Base-by-base conservation (phyloP, 495 filamentous ascomycete genomes). In the Hypoxylon cercidicola region DNA sequence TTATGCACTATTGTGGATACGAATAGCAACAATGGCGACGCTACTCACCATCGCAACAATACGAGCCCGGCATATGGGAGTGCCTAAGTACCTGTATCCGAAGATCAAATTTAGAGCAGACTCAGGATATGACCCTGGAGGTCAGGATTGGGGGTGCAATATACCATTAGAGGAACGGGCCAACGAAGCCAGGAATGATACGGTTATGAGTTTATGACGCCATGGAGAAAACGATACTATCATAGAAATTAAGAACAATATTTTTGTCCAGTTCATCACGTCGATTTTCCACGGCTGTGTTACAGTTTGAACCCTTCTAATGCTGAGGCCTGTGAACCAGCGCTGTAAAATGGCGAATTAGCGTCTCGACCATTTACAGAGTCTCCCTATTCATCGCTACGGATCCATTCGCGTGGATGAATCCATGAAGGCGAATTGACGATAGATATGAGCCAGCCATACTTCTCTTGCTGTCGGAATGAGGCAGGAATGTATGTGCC, bases 41-140 rank as follows among this genome's bases (percentile, higher is more conserved):
- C 37, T 13, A 37, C 3, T 11, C 39, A n/a, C 15, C 49, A 34
- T 1, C 40, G 20, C 4, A 34, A 28, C 13, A 37, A 18, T 20
- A 16, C 15, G 9, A 43, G 4, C 13, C 15, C 15, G n/a, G 37
- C 37, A 1, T 10, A 25, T 18, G n/a, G 40, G 40, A 1, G 15
- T 7, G 16, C 5, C 16, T 43, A 10, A 19, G 0, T 6, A 20
- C n/a, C n/a, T 40, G 37, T 9, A 9, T 43, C 30, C 30, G 30
- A 7, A 16, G 0, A 16, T 40, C 19, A 47, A 12, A 46, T 18
- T 11, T 30, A 34, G 23, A 49, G 12, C 18, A 49, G 40, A 16
- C 73, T 71, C 60, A 64, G 73, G 69, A 75, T 75, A 74, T 72
- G 34, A 62, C 68, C 73, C 68, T 56, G 65, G 70, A 65, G 53